Conservation (phyloP, 2,329 filamentous ascomycete genomes). For the Cladosporium sp. region DNA sequence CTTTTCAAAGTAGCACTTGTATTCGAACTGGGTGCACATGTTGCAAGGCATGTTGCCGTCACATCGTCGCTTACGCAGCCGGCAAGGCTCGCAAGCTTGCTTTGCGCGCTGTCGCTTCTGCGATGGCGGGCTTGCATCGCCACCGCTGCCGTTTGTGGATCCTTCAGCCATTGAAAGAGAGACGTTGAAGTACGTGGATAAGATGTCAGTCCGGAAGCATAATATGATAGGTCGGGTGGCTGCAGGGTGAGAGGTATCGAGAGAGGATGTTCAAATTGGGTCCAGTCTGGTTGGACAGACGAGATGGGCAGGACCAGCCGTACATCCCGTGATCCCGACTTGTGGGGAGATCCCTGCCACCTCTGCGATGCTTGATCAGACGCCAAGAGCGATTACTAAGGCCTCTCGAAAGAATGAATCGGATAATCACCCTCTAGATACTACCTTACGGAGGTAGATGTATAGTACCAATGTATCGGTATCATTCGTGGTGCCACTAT, state of each 20-base stretch:
- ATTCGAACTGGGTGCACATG: slow-evolving; percentile 56
- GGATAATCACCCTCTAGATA: neutral
- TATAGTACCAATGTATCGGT: neutral
- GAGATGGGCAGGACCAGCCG: slow-evolving; percentile 11
- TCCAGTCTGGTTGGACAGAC: slow-evolving; percentile 1
- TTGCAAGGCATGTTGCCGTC: slow-evolving; percentile 55
- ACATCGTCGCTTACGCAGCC: slow-evolving; percentile 58
- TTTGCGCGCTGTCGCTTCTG: slow-evolving; percentile 38
- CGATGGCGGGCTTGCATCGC: slow-evolving; percentile 19
- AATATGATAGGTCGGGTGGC: neutral
- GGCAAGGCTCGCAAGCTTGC: slow-evolving; percentile 48
- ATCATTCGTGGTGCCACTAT: neutral
- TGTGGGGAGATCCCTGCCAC: slow-evolving; percentile 4
- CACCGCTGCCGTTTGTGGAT: slow-evolving; percentile 14
- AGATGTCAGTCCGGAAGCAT: slow-evolving; percentile 5
- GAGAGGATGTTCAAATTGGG: slow-evolving; percentile 7
- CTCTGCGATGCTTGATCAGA: neutral
- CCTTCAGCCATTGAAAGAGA: slow-evolving; percentile 10
- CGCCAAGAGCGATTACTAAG: neutral
- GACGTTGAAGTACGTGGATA: neutral
- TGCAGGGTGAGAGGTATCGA: neutral
- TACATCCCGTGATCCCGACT: neutral
- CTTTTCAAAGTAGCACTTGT: slow-evolving; percentile 52
- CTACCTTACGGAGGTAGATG: no score
- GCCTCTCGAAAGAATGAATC: neutral